Evolutionary conservation across 2,329 filamentous ascomycete genomes (phyloP), one percentile per base, ranked within the genome.

Genomic region (Aspergillus sp.): DNA sequence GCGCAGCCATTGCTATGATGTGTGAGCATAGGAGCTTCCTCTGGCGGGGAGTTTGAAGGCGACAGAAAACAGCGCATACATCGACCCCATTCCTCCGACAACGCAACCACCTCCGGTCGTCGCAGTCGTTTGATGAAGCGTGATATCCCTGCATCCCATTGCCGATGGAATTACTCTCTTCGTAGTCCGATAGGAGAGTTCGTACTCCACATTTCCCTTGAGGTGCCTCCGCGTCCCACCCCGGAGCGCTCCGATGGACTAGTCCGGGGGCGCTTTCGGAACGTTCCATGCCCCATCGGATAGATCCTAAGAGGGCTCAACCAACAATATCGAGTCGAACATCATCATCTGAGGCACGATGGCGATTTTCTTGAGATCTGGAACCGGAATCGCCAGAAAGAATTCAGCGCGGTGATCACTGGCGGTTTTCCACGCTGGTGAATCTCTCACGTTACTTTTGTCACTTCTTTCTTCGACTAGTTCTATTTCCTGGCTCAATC

Each of bases 1-100:
- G 50, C 15, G 49, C 42, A 1, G 46, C 43, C 53, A 56, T 58
- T 25, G 35, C 41, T n/a, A 19, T 17, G 15, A 39, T 39, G 19
- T 22, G 7, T 25, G 23, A 25, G 23, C 3, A 25, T 9, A 25
- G 7, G 23, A 25, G 23, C 23, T 25, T 25, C 7, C 7, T 7
- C 23, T 25, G 23, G 23, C 3, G 37, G 22, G 5, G 6, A 38
- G 17, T 3, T 39, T 19, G n/a, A 10, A 6, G 37, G 17, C 17
- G 37, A 35, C n/a, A 15, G n/a, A 35, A 13, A 6, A 15, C 12
- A 35, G n/a, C 12, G n/a, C 10, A 13, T 35, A 35, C 12, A 13
- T 15, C 32, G 15, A 15, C 12, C 32, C 27, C 27, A 13, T 35
- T 35, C 12, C 12, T 35, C 32, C 32, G 32, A 15, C 32, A n/a